Percentiles rank a stretch among this genome's conserved stretches.
phyloP scores from a whole-genome alignment of 768 basidiomycete genomes.

The Trametes meyenii region DNA sequence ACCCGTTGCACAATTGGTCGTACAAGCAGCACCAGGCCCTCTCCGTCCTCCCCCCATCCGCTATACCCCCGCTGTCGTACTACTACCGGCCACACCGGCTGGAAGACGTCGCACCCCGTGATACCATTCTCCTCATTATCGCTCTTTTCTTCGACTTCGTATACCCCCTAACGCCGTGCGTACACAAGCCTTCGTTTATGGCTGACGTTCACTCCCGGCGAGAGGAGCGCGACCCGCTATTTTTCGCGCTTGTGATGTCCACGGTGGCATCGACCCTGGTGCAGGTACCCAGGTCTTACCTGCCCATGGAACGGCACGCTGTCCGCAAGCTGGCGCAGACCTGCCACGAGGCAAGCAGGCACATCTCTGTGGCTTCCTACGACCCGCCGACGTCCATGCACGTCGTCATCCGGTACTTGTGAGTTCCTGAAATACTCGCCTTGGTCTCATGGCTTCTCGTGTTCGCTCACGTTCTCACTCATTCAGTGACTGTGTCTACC shows the following conservation, averaged over 20 bases:
- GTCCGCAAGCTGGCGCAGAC: slow-evolving; percentile 85
- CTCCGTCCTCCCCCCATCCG: slow-evolving; percentile 46
- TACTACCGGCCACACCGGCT: slow-evolving; percentile 77
- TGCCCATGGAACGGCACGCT: slow-evolving; percentile 82
- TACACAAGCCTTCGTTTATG: slow-evolving; percentile 92
- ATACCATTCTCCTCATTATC: slow-evolving; percentile 80
- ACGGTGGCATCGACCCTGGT: slow-evolving; percentile 87
- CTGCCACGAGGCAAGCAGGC: slow-evolving; percentile 81
- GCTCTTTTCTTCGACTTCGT: slow-evolving; percentile 93
- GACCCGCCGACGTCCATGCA: slow-evolving; percentile 85
- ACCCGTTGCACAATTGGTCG: slow-evolving; percentile 71
- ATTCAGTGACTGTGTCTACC: slow-evolving; percentile 77
- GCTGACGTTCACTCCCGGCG: slow-evolving; percentile 79
- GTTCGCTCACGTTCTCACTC: slow-evolving; percentile 11
- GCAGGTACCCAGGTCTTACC: slow-evolving; percentile 85
- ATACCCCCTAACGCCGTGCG: slow-evolving; percentile 86
- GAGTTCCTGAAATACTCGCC: slow-evolving; percentile 36
- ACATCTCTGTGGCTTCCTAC: slow-evolving; percentile 78
- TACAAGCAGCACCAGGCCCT: slow-evolving; percentile 64
- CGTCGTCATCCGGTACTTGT: slow-evolving; percentile 90
- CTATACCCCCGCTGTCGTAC: slow-evolving; percentile 63
- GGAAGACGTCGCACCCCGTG: slow-evolving; percentile 81
- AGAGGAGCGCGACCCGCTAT: slow-evolving; percentile 88
- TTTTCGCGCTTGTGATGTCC: slow-evolving; percentile 89
- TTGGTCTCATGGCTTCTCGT: slow-evolving; percentile 4